Conservation (phyloP, 2,329 filamentous ascomycete genomes). For the Orbilia ellipsospora region DNA sequence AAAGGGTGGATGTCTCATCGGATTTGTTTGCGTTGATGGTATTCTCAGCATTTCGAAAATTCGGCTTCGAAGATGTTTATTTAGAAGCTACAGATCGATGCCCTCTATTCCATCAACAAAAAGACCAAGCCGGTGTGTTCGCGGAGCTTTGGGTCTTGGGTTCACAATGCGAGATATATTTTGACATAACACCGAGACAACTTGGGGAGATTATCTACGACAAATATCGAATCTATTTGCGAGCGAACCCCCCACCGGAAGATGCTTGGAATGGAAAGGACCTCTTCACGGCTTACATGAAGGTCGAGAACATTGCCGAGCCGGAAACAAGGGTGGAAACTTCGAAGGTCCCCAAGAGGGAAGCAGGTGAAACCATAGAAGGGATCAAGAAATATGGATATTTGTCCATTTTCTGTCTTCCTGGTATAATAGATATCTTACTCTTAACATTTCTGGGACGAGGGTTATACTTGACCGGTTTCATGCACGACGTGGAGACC, state of each 20-base stretch:
- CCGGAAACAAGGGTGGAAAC: conserved; percentile 37
- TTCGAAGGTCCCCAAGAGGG: conserved; percentile 9
- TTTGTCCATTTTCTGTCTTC: conserved; percentile 72
- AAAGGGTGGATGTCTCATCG: conserved; percentile 64
- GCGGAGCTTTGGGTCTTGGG: conserved; percentile 73
- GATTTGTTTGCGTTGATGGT: conserved; percentile 70
- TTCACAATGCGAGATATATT: conserved; percentile 73
- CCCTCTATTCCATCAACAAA: conserved; percentile 71
- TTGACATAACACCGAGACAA: conserved; percentile 68
- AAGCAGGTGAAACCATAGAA: conserved; percentile 47
- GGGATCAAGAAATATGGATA: conserved; percentile 68
- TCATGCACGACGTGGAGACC: conserved; percentile 67
- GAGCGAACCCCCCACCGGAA: conserved; percentile 58
- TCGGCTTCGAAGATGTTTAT: conserved; percentile 72
- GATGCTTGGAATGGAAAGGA: conserved; percentile 58
- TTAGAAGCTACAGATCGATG: conserved; percentile 72
- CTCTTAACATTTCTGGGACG: conserved; percentile 71
- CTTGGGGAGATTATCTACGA: conserved; percentile 65
- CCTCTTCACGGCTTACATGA: conserved; percentile 62
- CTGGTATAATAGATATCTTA: conserved; percentile 72
- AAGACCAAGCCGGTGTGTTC: conserved; percentile 73
- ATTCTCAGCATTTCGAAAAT: conserved; percentile 69
- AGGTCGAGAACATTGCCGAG: conserved; percentile 57
- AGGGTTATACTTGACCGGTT: conserved; percentile 71
- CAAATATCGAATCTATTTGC: conserved; percentile 60